Evolutionary conservation across 768 basidiomycete genomes (phyloP).

Genomic region (Cubamyces lactineus): DNA sequence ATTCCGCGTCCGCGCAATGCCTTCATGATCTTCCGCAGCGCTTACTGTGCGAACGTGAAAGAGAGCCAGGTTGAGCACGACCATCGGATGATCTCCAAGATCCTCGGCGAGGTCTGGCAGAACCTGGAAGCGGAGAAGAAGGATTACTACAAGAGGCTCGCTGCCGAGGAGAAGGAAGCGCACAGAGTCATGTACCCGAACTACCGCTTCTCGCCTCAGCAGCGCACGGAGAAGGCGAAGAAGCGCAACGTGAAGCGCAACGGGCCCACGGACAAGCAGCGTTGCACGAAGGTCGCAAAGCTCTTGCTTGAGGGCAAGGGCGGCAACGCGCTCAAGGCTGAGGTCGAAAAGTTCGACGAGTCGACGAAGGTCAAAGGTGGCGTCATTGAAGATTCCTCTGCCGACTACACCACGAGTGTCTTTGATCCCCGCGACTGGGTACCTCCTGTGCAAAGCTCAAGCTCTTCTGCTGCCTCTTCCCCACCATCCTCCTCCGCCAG

Average conservation of each 20-base stretch:
- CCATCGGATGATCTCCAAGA: constrained; percentile 65
- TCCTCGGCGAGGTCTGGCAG: constrained; percentile 76
- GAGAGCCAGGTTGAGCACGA: constrained; percentile 35
- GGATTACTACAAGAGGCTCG: constrained; percentile 52
- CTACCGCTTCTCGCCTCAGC: constrained; percentile 61
- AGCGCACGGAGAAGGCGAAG: constrained; percentile 17
- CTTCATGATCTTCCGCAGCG: constrained; percentile 74
- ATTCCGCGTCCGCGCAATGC: constrained; percentile 69
- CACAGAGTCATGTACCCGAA: constrained; percentile 59
- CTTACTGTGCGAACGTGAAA: constrained; percentile 50
- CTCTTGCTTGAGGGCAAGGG: constrained; percentile 40
- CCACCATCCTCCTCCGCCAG: not conserved
- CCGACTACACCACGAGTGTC: constrained; percentile 18
- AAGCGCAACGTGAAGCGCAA: constrained; percentile 34
- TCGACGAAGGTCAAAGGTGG: not conserved
- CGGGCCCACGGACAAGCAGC: constrained; percentile 34
- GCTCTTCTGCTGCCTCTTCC: constrained; percentile 1
- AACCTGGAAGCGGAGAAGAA: constrained; percentile 51
- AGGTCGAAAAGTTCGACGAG: constrained; percentile 21
- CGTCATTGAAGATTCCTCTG: not conserved
- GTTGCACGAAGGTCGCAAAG: constrained; percentile 43
- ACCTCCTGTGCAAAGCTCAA: not conserved
- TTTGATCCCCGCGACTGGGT: constrained; percentile 16
- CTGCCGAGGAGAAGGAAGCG: constrained; percentile 57
- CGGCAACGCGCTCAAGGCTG: constrained; percentile 33